Base-by-base conservation (phyloP, 1,284 basidiomycete species). In the Trichosporon sp. region DNA sequence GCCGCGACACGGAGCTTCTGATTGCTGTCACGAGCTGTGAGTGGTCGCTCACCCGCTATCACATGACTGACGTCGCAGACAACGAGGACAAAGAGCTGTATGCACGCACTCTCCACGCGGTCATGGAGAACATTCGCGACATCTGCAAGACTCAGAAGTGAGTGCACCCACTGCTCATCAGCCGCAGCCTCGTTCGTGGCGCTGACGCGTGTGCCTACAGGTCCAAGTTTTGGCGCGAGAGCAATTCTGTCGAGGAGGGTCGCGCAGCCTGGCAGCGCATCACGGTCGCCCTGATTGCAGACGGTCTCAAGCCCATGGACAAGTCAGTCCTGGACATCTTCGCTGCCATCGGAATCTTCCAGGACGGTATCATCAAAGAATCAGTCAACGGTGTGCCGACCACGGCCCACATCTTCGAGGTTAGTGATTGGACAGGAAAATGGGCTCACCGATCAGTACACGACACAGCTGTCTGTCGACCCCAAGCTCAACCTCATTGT, bases 121-220 rank as follows among this genome's bases (percentile, higher is more conserved):
- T 98, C 75, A 97, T 98, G 94, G 81, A 95, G 71, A 99, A 99
- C 81, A 95, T 99, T 69, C 90, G 95, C 71, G 95, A 98, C 74
- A 98, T 98, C 70, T 96, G 93, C 86, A 95, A 92, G 82, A 94
- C 92, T 57, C 95, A 95, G 78, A 88, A 78, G 73, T 72, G 31
- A 60, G 73, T n/a, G n/a, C 29, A 32, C 27, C 13, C 29, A 16
- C 11, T 13, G 16, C 16, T n/a, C 16, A 37, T 19, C 13, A n/a
- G 16, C 14, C 19, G 14, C 4, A 56, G n/a, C n/a, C n/a, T 1
- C 23, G 19, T 1, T 27, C 16, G 9, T 10, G 14, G 8, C 19
- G 31, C 19, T 34, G 23, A 10, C 36, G 23, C 40, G 11, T n/a
- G n/a, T 19, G 14, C 27, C 13, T 29, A 21, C 46, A 76, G 74